Evolutionary conservation across 2,329 filamentous ascomycete genomes (phyloP).

Genomic region (Gremmenia infestans): DNA sequence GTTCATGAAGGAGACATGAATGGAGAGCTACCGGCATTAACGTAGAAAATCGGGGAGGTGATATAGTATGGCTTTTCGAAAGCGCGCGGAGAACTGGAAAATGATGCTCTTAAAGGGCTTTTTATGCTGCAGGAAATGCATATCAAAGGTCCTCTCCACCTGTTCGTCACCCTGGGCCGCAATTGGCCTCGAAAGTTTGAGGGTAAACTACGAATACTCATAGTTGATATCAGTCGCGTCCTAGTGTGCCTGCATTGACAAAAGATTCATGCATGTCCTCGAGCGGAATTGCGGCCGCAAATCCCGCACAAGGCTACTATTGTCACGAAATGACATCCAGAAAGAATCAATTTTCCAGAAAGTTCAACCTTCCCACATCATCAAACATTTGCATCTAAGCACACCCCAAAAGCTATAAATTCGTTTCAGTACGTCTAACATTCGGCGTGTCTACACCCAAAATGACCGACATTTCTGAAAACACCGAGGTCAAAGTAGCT

Average conservation of each 20-base stretch:
- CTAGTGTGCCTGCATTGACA: neutral
- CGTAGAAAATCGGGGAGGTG: slow-evolving; percentile 97
- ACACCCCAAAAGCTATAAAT: neutral
- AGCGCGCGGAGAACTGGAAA: slow-evolving; percentile 16
- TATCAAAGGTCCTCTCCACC: slow-evolving; percentile 17
- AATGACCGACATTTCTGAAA: slow-evolving; percentile 43
- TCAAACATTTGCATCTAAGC: neutral
- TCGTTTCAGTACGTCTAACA: neutral
- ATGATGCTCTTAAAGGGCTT: slow-evolving; percentile 2
- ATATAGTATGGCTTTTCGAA: slow-evolving; percentile 81
- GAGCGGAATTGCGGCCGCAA: slow-evolving; percentile 10
- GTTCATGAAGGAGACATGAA: neutral
- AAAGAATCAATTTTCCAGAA: neutral
- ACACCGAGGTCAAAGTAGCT: slow-evolving; percentile 35
- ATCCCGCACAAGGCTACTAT: neutral
- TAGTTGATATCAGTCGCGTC: slow-evolving; percentile 5
- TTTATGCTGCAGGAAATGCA: slow-evolving; percentile 22
- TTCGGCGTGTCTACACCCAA: neutral
- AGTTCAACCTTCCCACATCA: neutral
- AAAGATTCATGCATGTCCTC: neutral
- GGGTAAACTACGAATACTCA: slow-evolving; percentile 19
- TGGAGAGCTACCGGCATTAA: slow-evolving; percentile 70
- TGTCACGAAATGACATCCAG: no score
- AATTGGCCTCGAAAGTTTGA: slow-evolving; percentile 16
- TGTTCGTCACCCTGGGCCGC: slow-evolving; percentile 2